phyloP scores from a whole-genome alignment of 192 early-diverging fungal species.

The Podila verticillata region DNA sequence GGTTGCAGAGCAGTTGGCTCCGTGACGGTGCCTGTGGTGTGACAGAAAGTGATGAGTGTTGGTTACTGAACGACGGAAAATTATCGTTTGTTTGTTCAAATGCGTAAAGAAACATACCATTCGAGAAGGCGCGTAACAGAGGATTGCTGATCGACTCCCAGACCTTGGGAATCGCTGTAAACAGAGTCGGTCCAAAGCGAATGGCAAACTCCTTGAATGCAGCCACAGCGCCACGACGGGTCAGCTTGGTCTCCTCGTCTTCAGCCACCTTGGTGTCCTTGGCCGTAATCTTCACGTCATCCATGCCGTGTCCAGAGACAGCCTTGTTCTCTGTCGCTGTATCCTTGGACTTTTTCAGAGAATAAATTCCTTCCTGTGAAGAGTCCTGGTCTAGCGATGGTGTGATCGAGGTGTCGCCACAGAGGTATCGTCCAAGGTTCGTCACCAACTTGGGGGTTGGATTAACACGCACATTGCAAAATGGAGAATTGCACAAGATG shows the following conservation, averaged over 20 bases:
- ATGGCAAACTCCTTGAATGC: constrained; percentile 70
- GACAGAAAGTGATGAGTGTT: too few relatives aligned
- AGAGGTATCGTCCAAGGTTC: constrained; percentile 87
- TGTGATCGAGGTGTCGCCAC: constrained; percentile 80
- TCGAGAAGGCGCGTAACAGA: constrained; percentile 55
- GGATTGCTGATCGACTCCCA: constrained; percentile 67
- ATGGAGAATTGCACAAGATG: constrained; percentile 54
- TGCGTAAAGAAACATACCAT: constrained; percentile 15
- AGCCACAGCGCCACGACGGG: constrained; percentile 74
- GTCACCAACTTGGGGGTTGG: constrained; percentile 89
- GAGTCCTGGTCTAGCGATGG: constrained; percentile 68
- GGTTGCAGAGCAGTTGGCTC: constrained; percentile 44
- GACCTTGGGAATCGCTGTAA: constrained; percentile 75
- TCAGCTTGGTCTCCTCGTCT: constrained; percentile 63
- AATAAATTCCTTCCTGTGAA: constrained; percentile 57
- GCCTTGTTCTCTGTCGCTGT: constrained; percentile 22
- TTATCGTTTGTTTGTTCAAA: not conserved
- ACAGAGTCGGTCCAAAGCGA: constrained; percentile 71
- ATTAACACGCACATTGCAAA: constrained; percentile 51
- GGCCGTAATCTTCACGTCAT: constrained; percentile 41
- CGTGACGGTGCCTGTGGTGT: constrained; percentile 10
- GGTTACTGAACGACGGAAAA: too few relatives aligned
- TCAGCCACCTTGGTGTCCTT: constrained; percentile 50
- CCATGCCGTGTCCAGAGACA: constrained; percentile 46
- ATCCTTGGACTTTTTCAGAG: constrained; percentile 61